phyloP scores from a whole-genome alignment of 2,329 filamentous ascomycete genomes.

The Fusarium stilboides region DNA sequence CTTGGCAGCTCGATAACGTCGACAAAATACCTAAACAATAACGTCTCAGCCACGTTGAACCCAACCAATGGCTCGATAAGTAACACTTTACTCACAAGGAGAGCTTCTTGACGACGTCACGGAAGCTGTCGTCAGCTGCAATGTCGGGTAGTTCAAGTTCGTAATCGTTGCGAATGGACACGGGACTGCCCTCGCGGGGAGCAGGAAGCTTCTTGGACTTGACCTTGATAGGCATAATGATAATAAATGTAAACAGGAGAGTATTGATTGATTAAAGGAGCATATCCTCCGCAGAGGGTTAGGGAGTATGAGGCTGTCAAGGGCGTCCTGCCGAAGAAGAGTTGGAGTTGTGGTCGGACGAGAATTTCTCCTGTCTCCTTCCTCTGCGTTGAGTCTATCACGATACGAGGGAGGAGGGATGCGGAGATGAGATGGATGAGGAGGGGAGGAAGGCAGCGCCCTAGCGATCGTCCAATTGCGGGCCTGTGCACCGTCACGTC shows the following conservation, averaged over 20 bases:
- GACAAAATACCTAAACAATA: slow-evolving; percentile 68
- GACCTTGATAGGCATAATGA: slow-evolving; percentile 57
- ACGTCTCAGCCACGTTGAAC: slow-evolving; percentile 11
- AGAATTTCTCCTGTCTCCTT: slow-evolving; percentile 17
- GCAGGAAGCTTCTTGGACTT: slow-evolving; percentile 54
- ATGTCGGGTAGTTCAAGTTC: slow-evolving; percentile 69
- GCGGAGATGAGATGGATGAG: slow-evolving; percentile 23
- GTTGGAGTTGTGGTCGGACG: slow-evolving; percentile 1
- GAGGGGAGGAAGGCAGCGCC: slow-evolving; percentile 19
- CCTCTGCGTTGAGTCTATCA: slow-evolving; percentile 14
- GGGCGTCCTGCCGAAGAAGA: neutral
- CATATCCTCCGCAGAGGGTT: slow-evolving; percentile 4
- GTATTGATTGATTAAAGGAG: neutral
- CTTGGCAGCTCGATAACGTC: slow-evolving; percentile 75
- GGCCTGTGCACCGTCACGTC: slow-evolving; percentile 39
- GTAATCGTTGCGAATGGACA: slow-evolving; percentile 54
- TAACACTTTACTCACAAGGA: slow-evolving; percentile 64
- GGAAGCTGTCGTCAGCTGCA: slow-evolving; percentile 71
- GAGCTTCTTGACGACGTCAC: slow-evolving; percentile 76
- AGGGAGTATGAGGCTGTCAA: neutral
- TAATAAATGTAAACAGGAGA: neutral
- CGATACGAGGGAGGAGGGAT: slow-evolving; percentile 29
- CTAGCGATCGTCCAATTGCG: slow-evolving; percentile 19
- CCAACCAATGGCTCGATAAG: neutral
- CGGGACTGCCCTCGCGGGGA: slow-evolving; percentile 55